Base-by-base conservation (phyloP, 345 rosid genomes). In the Aquilaria yunnanensis region DNA sequence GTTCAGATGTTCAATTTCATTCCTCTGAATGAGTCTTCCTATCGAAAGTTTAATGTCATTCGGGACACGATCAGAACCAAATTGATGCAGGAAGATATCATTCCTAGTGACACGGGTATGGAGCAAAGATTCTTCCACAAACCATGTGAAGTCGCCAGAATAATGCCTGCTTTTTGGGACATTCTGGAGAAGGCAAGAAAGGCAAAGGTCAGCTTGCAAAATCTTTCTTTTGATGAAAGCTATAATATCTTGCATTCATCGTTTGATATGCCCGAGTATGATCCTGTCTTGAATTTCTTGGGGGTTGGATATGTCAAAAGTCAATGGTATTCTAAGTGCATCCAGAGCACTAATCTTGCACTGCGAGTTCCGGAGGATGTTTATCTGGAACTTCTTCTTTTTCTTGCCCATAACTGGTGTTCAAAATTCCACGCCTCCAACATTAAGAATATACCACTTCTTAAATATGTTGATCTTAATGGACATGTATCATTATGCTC, bases 241-340 rank as follows among this genome's bases (percentile, higher is more conserved):
- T 69, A 65, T 51, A 16, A 65, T 8, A 55, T 86, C 56, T 61
- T 86, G 61, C 75, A 70, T 62, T 76, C 78, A 2, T 70, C 86
- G 0, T 86, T 89, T 54, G 91, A 89, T 32, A 46, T 3, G 34
- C 12, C 23, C 0, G 72, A 64, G 47, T 74, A 77, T 58, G 74
- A 85, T 43, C 6, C 57, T 0, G 60, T 81, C 63, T 65, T 89
- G 54, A 55, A 80, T 1, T 89, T 86, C 72, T 71, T 89, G 62
- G 86, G 83, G 1, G 72, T 86, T 60, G 32, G 58, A 47, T 13
- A 11, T 10, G 89, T 89, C 32, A 54, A 59, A 65, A 13, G 56
- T 10, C 79, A 72, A 10, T 86, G 93, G 96, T 89, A 84, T 57
- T 77, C 79, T 14, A 81, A 74, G 67, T 86, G 84, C 68, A 81